Evolutionary conservation across 2,329 filamentous ascomycete species (phyloP), one percentile per base, ranked within the genome.

Genomic region (Alternaria panax): DNA sequence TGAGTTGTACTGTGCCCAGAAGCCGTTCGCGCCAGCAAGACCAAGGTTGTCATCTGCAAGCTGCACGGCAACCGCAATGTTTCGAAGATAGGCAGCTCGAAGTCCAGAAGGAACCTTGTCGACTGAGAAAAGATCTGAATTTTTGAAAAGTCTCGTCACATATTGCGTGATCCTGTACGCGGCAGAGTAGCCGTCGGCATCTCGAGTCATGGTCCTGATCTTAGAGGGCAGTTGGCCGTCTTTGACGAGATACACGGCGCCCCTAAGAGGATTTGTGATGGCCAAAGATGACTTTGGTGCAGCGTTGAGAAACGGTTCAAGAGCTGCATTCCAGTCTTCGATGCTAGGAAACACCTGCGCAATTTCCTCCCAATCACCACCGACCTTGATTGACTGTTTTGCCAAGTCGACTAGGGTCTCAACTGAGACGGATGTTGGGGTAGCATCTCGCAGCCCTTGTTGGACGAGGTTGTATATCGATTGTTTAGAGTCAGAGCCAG

Each of bases 151-250:
- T 48, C 84, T 84, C 6, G 83, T 81, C 0, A 87, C 85, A 74
- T 93, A 97, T 48, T 90, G 82, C 1, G 90, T 87, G 80, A 96
- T 91, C 55, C 94, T 85, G 14, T 92, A 86, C 1, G 92, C 87
- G 54, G 91, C 82, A 2, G 92, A 92, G 30, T 88, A 86, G 0
- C 91, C 91, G 64, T 86, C 85, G 4, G 84, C 81, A 72, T 97
- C 93, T 42, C 89, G 83, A 30, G 80, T 73, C 16, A 85, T 78
- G 43, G 68, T 70, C 57, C 65, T 68, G 63, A 61, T 45, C 59
- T 65, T 54, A 7, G 43, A 36, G 9, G 55, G 25, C 71, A 59
- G 71, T 57, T 40, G 62, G 50, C 20, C 73, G 57, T 53, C 72
- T 58, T 64, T 78, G 0, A 90, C 82, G 3, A 97, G 79, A 64